Evolutionary conservation across 2,329 filamentous ascomycete species (phyloP).

Genomic region (Neopestalotiopsis clavispora): DNA sequence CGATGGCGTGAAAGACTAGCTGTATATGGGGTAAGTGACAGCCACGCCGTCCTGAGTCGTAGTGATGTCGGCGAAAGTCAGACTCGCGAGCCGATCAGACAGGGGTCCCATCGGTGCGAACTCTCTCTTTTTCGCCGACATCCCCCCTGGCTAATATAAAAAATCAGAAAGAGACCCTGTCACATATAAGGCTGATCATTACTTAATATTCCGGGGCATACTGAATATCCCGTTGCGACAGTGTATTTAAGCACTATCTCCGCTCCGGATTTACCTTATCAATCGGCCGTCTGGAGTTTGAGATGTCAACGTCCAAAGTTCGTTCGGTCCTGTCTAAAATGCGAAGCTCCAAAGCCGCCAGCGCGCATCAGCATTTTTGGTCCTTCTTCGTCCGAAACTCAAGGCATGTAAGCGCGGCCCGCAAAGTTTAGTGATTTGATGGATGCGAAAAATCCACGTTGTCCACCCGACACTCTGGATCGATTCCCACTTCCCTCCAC

Average conservation of each 20-base stretch:
- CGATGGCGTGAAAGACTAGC: background rate
- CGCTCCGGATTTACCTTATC: background rate
- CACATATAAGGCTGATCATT: background rate
- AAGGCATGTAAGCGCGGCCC: background rate
- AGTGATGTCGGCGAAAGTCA: conserved; percentile 7
- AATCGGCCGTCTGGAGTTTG: background rate
- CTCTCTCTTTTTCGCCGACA: background rate
- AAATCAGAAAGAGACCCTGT: background rate
- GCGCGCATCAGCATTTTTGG: background rate
- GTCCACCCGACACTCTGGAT: background rate
- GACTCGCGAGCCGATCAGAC: conserved; percentile 1
- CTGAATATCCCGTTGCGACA: background rate
- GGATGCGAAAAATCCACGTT: background rate
- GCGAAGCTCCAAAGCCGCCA: background rate
- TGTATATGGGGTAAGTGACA: conserved; percentile 2
- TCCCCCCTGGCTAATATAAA: background rate
- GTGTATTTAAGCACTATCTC: background rate
- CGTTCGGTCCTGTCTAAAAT: background rate
- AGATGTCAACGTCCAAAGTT: background rate
- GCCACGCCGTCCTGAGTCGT: background rate
- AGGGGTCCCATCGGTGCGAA: background rate
- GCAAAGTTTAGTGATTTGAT: background rate
- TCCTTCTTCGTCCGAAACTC: background rate
- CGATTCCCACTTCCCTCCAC: background rate
- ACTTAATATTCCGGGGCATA: background rate